Conservation (phyloP, 352 stramenopile genomes). For the Phytophthora syringae region DNA sequence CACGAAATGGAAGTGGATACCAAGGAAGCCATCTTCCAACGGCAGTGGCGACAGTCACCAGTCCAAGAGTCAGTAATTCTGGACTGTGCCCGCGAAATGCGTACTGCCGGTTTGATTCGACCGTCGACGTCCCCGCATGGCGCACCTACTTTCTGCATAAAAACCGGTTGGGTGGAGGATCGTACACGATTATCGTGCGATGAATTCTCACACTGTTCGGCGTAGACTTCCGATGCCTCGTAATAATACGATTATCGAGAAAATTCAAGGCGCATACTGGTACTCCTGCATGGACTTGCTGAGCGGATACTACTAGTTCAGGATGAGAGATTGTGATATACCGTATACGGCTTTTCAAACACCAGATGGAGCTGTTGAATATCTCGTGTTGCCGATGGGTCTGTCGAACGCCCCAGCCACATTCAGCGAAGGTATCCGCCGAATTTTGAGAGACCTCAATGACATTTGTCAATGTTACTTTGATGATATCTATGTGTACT, state of each 20-base stretch:
- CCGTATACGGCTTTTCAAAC: background rate
- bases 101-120: too few species aligned
- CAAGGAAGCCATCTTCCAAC: too few species aligned
- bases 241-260: background rate
- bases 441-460: background rate
- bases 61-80: constrained; percentile 24
- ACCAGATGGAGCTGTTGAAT: background rate
- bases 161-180: background rate
- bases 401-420: background rate
- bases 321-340: background rate
- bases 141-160: background rate
- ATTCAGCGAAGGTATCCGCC: background rate
- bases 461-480: background rate
- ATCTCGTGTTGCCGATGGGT: background rate
- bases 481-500: background rate
- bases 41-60: background rate
- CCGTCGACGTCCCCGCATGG: background rate
- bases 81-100: constrained; percentile 6
- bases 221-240: background rate
- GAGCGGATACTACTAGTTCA: background rate
- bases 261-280: background rate
- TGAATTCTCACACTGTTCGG: background rate
- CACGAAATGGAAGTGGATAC: too few species aligned
- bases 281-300: background rate
- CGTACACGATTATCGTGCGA: background rate